Percentiles rank a stretch among this genome's conserved stretches.
Evolutionary conservation across 768 basidiomycete species (phyloP).

Genomic region (Leccinum incarnatum): DNA sequence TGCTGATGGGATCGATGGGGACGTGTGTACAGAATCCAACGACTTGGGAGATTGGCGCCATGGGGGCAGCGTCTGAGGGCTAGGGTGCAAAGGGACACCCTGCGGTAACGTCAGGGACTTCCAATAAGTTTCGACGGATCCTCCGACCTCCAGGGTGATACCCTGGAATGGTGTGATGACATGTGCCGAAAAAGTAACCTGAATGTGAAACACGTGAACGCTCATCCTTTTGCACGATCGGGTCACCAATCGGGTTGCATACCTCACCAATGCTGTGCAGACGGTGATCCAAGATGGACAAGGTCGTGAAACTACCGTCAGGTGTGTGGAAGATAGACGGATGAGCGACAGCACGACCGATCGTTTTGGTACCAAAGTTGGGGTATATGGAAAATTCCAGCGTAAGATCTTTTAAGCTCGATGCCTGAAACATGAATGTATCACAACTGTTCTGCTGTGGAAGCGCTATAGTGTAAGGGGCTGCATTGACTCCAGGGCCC

Average conservation of each 20-base stretch:
- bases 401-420: constrained; percentile 65
- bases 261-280: constrained; percentile 95
- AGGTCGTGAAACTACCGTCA: constrained; percentile 50
- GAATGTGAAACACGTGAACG: constrained; percentile 3
- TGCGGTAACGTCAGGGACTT: constrained; percentile 58
- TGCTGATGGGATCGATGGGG: constrained; percentile 63
- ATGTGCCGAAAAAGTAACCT: constrained; percentile 88
- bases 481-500: constrained; percentile 75
- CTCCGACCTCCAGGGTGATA: constrained; percentile 91
- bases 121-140: constrained; percentile 98
- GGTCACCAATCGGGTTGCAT: background rate
- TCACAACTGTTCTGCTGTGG: constrained; percentile 71
- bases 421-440: constrained; percentile 84
- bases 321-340: constrained; percentile 66
- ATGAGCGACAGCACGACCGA: constrained; percentile 87
- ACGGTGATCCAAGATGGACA: constrained; percentile 90
- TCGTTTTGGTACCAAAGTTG: constrained; percentile 94
- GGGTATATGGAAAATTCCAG: constrained; percentile 96
- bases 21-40: constrained; percentile 60
- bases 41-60: constrained; percentile 34
- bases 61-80: constrained; percentile 37
- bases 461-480: constrained; percentile 87
- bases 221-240: constrained; percentile 1
- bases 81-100: constrained; percentile 29
- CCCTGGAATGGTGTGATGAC: constrained; percentile 88